These are phyloP conservation scores for Axilococcus clingmanii DNA, from an alignment of 139 green algal species.

Conservation along the genomic window DNA sequence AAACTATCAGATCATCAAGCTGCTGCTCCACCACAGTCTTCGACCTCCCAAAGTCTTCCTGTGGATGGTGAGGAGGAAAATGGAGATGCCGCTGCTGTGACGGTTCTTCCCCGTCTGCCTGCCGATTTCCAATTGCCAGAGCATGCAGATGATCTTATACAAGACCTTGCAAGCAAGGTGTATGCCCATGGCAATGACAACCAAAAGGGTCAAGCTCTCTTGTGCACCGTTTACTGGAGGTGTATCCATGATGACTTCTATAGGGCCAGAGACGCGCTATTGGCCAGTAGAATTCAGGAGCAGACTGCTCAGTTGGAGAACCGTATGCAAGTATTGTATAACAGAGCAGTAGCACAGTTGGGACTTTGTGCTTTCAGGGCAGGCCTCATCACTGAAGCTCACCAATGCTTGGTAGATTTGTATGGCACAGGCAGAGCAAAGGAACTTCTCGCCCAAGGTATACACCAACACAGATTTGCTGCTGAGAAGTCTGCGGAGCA, in stretches of 20 bases:
- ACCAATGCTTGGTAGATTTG: slow-evolving; percentile 86
- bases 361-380: slow-evolving; percentile 85
- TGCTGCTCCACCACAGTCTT: slow-evolving; percentile 19
- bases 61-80: slow-evolving; percentile 42
- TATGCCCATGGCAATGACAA: slow-evolving; percentile 92
- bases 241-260: slow-evolving; percentile 88
- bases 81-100: slow-evolving; percentile 12
- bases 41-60: slow-evolving; percentile 13
- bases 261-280: slow-evolving; percentile 81
- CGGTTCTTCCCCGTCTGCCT: slow-evolving; percentile 57
- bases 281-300: slow-evolving; percentile 92
- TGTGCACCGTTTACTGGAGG: slow-evolving; percentile 90
- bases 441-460: slow-evolving; percentile 88
- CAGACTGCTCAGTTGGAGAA: slow-evolving; percentile 48
- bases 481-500: slow-evolving; percentile 83
- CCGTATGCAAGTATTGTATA: slow-evolving; percentile 85
- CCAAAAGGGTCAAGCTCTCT: slow-evolving; percentile 90
- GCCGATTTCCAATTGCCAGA: slow-evolving; percentile 63
- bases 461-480: slow-evolving; percentile 18
- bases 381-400: slow-evolving; percentile 79
- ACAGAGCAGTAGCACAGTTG: slow-evolving; percentile 91
- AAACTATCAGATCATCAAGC: no score
- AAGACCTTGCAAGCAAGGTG: slow-evolving; percentile 55
- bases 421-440: slow-evolving; percentile 88
- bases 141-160: slow-evolving; percentile 30